Evolutionary conservation across 2,329 filamentous ascomycete species (phyloP).

Genomic region (Beauveria bassiana): DNA sequence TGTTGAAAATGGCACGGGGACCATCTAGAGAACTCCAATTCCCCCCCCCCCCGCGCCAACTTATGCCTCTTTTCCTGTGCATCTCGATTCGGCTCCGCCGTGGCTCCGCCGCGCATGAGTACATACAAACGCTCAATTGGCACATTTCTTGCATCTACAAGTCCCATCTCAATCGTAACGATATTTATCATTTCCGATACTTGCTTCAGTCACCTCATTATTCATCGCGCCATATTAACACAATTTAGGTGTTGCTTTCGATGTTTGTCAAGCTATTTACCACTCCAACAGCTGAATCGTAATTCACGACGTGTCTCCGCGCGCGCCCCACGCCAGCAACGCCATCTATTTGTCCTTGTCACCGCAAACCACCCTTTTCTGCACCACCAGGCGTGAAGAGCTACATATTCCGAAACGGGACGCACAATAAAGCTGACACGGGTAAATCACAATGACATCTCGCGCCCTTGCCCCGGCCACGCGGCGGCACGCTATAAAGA

Average conservation of each 20-base stretch:
- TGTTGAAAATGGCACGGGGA: no score
- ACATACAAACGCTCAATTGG: no score
- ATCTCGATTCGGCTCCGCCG: no score
- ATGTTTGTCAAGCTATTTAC: neutral
- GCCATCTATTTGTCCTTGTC: neutral
- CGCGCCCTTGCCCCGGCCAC: slow-evolving; percentile 1
- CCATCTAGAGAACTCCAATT: no score
- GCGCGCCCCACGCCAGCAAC: neutral
- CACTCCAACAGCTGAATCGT: neutral
- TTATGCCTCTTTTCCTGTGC: no score
- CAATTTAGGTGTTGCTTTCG: neutral
- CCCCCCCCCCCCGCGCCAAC: no score
- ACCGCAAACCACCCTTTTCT: neutral
- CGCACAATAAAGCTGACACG: neutral
- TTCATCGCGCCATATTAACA: neutral
- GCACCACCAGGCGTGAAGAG: neutral
- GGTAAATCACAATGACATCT: neutral
- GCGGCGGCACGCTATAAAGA: neutral
- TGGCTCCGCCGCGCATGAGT: no score
- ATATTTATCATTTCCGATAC: no score
- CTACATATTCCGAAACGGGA: neutral
- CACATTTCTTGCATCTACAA: no score
- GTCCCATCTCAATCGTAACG: no score
- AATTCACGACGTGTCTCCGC: neutral
- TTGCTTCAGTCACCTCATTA: no score